A percentile compares a stretch with the other conserved stretches of the same genome.
Conservation (phyloP, 139 green algal genomes). For the Nannochloris sp. region DNA sequence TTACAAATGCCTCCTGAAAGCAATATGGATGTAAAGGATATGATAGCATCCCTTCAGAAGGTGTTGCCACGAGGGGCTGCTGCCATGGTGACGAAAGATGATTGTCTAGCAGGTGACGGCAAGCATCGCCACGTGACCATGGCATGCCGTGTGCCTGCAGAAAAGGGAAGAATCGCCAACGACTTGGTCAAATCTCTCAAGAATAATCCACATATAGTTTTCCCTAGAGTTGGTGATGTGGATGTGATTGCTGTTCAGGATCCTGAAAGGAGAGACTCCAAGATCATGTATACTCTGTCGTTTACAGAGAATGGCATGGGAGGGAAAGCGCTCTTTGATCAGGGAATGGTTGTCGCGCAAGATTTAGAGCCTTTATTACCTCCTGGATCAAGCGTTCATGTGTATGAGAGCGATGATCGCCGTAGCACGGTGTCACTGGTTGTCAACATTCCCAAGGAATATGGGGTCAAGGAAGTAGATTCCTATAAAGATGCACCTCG, state of each 20-base stretch:
- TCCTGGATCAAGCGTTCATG: not conserved
- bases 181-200: not conserved
- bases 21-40: not conserved
- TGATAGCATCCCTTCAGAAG: not conserved
- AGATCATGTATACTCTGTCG: not conserved
- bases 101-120: not conserved
- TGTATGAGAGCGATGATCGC: too few species aligned
- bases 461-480: not conserved
- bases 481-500: too few species aligned
- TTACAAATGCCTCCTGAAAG: too few species aligned
- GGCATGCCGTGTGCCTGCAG: not conserved
- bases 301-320: not conserved
- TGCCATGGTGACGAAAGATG: not conserved
- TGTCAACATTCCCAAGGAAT: not conserved
- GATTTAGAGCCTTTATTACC: not conserved
- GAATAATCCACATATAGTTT: not conserved
- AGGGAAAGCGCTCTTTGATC: not conserved
- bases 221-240: not conserved
- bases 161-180: not conserved
- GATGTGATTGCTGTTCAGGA: not conserved
- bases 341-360: not conserved
- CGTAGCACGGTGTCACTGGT: too few species aligned
- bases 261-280: not conserved
- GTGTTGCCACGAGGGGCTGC: not conserved
- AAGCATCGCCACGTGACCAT: not conserved